Evolutionary conservation across 139 green algal species (phyloP), one percentile per base, ranked within the genome.

Genomic region (Ettlia oleoabundans): DNA sequence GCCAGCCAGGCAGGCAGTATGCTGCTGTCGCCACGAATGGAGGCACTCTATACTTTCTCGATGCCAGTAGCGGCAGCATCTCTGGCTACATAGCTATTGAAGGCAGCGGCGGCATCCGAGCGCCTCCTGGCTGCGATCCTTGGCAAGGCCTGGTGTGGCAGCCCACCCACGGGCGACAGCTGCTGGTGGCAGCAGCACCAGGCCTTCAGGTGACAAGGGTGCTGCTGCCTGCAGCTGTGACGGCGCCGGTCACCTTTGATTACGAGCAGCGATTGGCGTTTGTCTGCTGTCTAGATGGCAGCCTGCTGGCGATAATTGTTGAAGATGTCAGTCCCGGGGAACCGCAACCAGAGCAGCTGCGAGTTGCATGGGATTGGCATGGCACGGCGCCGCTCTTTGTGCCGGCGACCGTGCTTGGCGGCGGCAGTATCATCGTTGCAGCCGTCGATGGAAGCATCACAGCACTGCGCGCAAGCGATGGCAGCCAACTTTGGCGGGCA

Each of bases 101-200:
- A 18, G 85, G 82, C 35, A 80, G 84, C n/a, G 85, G 82, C 35
- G 82, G 74, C 35, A 51, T 88, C 7, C 37, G 80, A 21, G 75
- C 78, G 26, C 38, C 82, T 3, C 82, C 85, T 8, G 80, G 30
- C 1, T 35, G 22, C 3, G 87, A 91, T 64, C 87, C 87, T 24
- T 91, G 87, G 85, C 7, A 1, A 5, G 83, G 83, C 22, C 32
- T 68, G 13, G 75, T 85, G 33, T 88, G 84, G 84, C 38, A 87
- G 71, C 42, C 80, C 30, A 86, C 68, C 2, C 85, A 91, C 35
- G 75, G 51, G 21, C 55, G 64, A 58, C 35, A 81, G 65, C 81
- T 90, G 52, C 33, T 87, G 42, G 66, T 53, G 38, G 81, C 10
- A 69, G 74, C 63, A 53, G 62, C 52, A n/a, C 42, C 43, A 38